Conservation (phyloP, 768 basidiomycete species). For the Auriscalpium vulgare region DNA sequence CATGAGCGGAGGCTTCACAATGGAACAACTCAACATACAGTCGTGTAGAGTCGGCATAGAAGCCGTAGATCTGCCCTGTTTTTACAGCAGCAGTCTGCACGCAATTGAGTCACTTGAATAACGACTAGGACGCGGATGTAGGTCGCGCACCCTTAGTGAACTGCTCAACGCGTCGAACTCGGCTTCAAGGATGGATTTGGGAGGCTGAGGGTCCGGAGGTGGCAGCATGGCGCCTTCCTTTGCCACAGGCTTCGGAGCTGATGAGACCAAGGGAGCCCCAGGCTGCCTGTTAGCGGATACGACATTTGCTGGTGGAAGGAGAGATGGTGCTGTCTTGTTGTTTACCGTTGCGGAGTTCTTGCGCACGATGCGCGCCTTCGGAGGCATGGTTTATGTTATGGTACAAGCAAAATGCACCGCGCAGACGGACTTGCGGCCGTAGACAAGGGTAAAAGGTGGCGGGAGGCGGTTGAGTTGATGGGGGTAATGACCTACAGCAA, state of each 20-base stretch:
- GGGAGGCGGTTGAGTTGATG: too few relatives aligned
- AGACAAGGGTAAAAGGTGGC: background rate
- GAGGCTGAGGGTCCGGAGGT: slow-evolving; percentile 35
- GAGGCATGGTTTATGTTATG: slow-evolving; percentile 29
- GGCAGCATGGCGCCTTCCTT: slow-evolving; percentile 43
- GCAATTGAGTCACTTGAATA: background rate
- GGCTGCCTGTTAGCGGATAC: background rate
- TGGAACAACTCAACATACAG: slow-evolving; percentile 39
- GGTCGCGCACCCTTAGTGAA: slow-evolving; percentile 46
- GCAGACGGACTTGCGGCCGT: background rate
- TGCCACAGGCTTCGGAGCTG: slow-evolving; percentile 6
- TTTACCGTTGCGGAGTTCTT: slow-evolving; percentile 15
- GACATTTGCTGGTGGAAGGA: background rate
- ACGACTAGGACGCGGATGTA: background rate
- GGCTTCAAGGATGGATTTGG: slow-evolving; percentile 44
- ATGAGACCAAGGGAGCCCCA: slow-evolving; percentile 12
- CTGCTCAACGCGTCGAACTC: slow-evolving; percentile 52
- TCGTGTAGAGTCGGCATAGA: slow-evolving; percentile 56
- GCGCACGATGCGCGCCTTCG: slow-evolving; percentile 32
- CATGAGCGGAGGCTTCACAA: background rate
- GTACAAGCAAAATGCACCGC: too few relatives aligned
- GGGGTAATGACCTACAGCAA: too few relatives aligned
- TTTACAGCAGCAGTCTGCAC: slow-evolving; percentile 55
- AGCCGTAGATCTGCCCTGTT: slow-evolving; percentile 63
- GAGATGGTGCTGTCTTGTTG: background rate